phyloP scores from a whole-genome alignment of 2,329 filamentous ascomycete genomes.

The Aspergillus viridinutans region DNA sequence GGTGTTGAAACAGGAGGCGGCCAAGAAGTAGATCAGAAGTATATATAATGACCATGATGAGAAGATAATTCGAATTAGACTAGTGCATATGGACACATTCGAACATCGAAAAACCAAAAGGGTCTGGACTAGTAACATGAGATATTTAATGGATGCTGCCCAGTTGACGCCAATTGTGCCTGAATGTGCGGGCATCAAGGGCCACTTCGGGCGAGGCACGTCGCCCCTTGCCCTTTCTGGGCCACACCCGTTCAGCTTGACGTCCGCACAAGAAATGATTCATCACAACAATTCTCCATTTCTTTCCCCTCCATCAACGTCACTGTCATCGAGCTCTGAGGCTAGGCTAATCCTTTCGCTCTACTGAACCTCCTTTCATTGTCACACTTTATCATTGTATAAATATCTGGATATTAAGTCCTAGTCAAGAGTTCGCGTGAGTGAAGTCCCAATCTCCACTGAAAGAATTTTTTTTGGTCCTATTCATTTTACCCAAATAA shows the following conservation, averaged over 20 bases:
- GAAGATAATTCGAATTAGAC: neutral
- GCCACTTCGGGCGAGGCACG: constrained; percentile 10
- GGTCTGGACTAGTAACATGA: neutral
- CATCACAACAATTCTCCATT: neutral
- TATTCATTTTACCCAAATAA: constrained; percentile 8
- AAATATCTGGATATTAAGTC: neutral
- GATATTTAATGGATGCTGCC: neutral
- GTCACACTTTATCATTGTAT: neutral
- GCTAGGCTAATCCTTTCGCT: neutral
- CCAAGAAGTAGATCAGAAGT: constrained; percentile 1
- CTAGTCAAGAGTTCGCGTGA: neutral
- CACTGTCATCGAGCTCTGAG: neutral
- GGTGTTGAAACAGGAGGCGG: constrained; percentile 50
- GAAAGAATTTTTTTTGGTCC: constrained; percentile 2
- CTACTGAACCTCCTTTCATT: neutral
- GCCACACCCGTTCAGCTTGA: neutral
- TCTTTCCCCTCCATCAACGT: constrained; percentile 20
- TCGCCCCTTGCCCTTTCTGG: constrained; percentile 21
- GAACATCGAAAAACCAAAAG: neutral
- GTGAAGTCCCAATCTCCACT: neutral
- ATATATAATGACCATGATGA: neutral
- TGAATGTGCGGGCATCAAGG: constrained; percentile 10
- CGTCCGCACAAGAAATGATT: constrained; percentile 1
- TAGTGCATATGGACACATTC: neutral
- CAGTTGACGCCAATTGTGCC: constrained; percentile 1